Conservation (phyloP, 257 asterid species). For the Gentiana macrophylla region DNA sequence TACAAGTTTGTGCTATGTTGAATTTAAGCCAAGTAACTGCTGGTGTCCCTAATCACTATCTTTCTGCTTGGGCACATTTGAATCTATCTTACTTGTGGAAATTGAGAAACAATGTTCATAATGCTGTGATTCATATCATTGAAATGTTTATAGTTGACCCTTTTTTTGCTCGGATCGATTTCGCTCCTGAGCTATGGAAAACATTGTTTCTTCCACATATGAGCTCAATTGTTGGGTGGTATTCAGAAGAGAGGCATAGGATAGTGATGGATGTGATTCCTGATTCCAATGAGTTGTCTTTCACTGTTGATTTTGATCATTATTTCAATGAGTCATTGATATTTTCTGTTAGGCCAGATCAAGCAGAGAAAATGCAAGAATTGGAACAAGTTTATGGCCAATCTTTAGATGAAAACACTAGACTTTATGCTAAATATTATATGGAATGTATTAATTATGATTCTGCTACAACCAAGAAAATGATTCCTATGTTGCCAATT, state of each 20-base stretch:
- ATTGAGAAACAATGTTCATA: slow-evolving; percentile 31
- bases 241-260: slow-evolving; percentile 52
- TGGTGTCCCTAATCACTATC: slow-evolving; percentile 67
- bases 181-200: slow-evolving; percentile 80
- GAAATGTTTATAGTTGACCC: slow-evolving; percentile 73
- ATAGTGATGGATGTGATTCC: slow-evolving; percentile 70
- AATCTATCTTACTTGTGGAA: slow-evolving; percentile 60
- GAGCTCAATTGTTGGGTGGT: slow-evolving; percentile 74
- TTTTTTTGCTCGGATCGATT: slow-evolving; percentile 65
- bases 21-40: slow-evolving; percentile 54
- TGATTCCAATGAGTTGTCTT: slow-evolving; percentile 52
- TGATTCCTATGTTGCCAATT: slow-evolving; percentile 67
- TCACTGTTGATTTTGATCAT: slow-evolving; percentile 51
- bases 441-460: slow-evolving; percentile 60
- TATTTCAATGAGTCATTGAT: slow-evolving; percentile 52
- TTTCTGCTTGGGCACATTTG: slow-evolving; percentile 80
- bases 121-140: slow-evolving; percentile 40
- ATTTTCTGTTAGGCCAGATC: slow-evolving; percentile 72
- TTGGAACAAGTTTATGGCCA: slow-evolving; percentile 56
- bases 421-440: slow-evolving; percentile 59
- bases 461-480: slow-evolving; percentile 42
- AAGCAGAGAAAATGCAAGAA: slow-evolving; percentile 52
- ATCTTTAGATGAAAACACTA: slow-evolving; percentile 63
- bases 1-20: slow-evolving; percentile 72
- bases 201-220: slow-evolving; percentile 58